phyloP scores from a whole-genome alignment of 2,329 filamentous ascomycete species.

The Phyllosticta citriasiana region DNA sequence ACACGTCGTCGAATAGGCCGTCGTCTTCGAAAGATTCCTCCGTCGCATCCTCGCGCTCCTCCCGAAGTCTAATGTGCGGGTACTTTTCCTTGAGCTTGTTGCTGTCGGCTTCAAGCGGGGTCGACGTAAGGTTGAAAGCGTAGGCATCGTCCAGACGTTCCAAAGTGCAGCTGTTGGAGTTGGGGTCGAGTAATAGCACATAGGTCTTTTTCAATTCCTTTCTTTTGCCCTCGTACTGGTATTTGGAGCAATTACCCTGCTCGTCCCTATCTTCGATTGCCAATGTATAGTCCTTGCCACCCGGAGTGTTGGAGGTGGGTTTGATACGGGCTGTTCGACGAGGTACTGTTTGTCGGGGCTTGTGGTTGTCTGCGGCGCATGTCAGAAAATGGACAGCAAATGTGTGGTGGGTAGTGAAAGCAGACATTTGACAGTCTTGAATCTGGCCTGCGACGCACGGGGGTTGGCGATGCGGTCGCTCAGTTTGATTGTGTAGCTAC shows the following conservation, averaged over 20 bases:
- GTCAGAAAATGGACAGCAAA: neutral
- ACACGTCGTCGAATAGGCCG: constrained; percentile 19
- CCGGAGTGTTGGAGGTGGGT: constrained; percentile 12
- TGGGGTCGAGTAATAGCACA: constrained; percentile 64
- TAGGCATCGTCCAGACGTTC: constrained; percentile 75
- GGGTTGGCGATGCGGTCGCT: constrained; percentile 7
- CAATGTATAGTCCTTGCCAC: constrained; percentile 20
- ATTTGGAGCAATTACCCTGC: constrained; percentile 19
- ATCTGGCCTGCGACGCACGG: neutral
- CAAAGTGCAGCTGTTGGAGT: constrained; percentile 66
- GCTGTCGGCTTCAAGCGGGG: constrained; percentile 54
- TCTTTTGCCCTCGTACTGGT: constrained; percentile 31
- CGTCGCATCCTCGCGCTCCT: constrained; percentile 12
- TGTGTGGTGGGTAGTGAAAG: neutral
- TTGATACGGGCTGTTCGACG: constrained; percentile 21
- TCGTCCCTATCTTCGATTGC: constrained; percentile 15
- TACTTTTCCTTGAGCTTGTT: constrained; percentile 57
- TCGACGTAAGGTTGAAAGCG: constrained; percentile 73
- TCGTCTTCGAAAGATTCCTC: constrained; percentile 17
- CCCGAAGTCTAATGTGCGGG: constrained; percentile 47
- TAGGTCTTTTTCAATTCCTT: constrained; percentile 24
- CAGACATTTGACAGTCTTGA: constrained; percentile 1
- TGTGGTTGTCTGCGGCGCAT: constrained; percentile 34
- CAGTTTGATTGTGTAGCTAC: constrained; percentile 5
- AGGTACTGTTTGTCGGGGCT: constrained; percentile 26